Percentiles rank a stretch among this genome's conserved stretches.
Evolutionary conservation across 805 yeast species (phyloP).

Genomic region (Helenozyma baotianmanensis): DNA sequence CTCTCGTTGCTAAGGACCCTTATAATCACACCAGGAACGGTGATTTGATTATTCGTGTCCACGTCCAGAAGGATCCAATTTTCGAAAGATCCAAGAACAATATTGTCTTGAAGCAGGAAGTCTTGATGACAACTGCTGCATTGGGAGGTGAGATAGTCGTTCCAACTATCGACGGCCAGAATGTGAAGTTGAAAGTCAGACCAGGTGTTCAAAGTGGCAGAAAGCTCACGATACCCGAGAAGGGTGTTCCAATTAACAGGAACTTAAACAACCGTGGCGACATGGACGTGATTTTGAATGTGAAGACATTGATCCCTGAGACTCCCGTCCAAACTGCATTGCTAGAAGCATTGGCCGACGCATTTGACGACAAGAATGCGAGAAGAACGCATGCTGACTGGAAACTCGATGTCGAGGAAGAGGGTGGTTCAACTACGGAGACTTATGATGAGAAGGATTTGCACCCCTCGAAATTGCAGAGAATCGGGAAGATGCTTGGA

Average conservation of each 20-base stretch:
- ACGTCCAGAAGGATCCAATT: slow-evolving; percentile 67
- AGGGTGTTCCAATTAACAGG: slow-evolving; percentile 74
- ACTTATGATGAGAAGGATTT: slow-evolving; percentile 30
- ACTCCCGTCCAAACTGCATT: slow-evolving; percentile 84
- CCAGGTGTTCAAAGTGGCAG: slow-evolving; percentile 80
- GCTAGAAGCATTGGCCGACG: slow-evolving; percentile 92
- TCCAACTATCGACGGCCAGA: slow-evolving; percentile 85
- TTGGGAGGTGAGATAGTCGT: slow-evolving; percentile 86
- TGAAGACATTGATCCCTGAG: slow-evolving; percentile 68
- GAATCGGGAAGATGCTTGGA: slow-evolving; percentile 55
- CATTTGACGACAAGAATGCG: slow-evolving; percentile 76
- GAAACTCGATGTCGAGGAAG: slow-evolving; percentile 29
- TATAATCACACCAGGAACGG: slow-evolving; percentile 72
- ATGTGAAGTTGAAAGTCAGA: slow-evolving; percentile 72
- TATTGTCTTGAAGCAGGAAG: slow-evolving; percentile 58
- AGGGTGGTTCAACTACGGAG: slow-evolving; percentile 12
- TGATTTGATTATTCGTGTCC: slow-evolving; percentile 78
- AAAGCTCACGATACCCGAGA: slow-evolving; percentile 69
- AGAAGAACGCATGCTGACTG: slow-evolving; percentile 53
- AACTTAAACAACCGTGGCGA: slow-evolving; percentile 65
- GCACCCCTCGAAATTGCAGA: slow-evolving; percentile 50
- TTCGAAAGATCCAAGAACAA: slow-evolving; percentile 67
- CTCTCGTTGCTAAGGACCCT: slow-evolving; percentile 66
- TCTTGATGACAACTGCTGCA: slow-evolving; percentile 94
- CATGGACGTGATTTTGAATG: slow-evolving; percentile 67